Conservation (phyloP, 306 rosid genomes). For the Casuarina equisetifolia region DNA sequence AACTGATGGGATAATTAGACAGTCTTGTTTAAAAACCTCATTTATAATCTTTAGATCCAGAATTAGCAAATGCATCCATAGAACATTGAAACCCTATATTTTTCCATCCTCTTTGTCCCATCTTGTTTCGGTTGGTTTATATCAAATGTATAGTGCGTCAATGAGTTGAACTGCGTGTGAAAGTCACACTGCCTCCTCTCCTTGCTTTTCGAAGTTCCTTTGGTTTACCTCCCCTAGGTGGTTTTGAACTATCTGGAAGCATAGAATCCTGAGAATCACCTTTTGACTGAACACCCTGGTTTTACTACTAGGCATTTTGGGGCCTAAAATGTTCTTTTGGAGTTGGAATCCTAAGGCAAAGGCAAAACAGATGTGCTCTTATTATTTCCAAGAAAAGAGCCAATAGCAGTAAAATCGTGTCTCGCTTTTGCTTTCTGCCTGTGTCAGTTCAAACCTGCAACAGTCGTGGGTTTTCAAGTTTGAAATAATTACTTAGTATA, state of each 20-base stretch:
- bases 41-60: neutral
- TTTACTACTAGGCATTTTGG: neutral
- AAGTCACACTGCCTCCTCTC: neutral
- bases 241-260: neutral
- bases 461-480: neutral
- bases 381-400: neutral
- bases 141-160: neutral
- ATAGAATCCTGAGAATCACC: neutral
- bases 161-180: neutral
- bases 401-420: conserved; percentile 3
- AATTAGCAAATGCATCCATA: neutral
- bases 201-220: neutral
- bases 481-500: neutral
- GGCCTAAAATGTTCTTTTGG: neutral
- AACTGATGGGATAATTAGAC: neutral
- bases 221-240: neutral
- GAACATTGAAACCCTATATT: neutral
- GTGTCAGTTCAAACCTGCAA: neutral
- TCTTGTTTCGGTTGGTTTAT: neutral
- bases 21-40: neutral
- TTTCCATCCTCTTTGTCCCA: neutral
- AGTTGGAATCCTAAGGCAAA: neutral
- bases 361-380: neutral
- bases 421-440: neutral
- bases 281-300: neutral